Evolutionary conservation across 78 protist species (phyloP), one percentile per base, ranked within the genome.

Genomic region (Dictyostelium capitatum): DNA sequence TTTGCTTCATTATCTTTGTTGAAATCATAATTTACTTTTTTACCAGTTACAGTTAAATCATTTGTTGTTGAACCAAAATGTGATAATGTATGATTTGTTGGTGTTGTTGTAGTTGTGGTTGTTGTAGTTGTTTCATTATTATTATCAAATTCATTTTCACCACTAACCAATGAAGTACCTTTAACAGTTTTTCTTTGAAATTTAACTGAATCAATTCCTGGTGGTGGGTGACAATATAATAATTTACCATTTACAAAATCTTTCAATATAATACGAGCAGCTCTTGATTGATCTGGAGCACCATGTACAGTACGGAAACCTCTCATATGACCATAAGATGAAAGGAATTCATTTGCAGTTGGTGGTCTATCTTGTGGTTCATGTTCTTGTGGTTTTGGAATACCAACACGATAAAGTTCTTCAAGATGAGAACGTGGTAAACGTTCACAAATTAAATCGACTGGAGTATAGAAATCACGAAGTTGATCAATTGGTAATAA

Each of bases 401-500:
- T 51, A 56, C 79, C 95, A 51, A 91, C 50, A 37, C 80, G 37
- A 67, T 91, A 91, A 23, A 67, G 20, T n/a, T 82, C 89, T 25
- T 97, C 98, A 7, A 97, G 20, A 50, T 90, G 57, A 15, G 53
- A 48, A n/a, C 95, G 74, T 4, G 94, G 96, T 6, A 97, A 78
- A 7, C 97, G 64, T 20, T 72, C 83, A 64, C 87, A 79, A 37
- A 95, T 75, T 25, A 94, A 51, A 37, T 87, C 59, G 6, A 74
- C 82, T 0, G 97, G 97, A 0, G 79, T n/a, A 1, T 89, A 32
- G 78, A 47, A 54, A 59, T 98, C 99, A 23, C 98, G 47, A 80
- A 98, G 10, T 69, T 98, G 99, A 78, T 97, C 99, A 20, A 98
- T 95, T 23, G 99, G 99, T 8, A 98, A 95, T 25, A 98, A 70